These are phyloP conservation scores for Tubosaeta sp. DNA, from an alignment of 768 basidiomycete genomes.

Conservation along the genomic window DNA sequence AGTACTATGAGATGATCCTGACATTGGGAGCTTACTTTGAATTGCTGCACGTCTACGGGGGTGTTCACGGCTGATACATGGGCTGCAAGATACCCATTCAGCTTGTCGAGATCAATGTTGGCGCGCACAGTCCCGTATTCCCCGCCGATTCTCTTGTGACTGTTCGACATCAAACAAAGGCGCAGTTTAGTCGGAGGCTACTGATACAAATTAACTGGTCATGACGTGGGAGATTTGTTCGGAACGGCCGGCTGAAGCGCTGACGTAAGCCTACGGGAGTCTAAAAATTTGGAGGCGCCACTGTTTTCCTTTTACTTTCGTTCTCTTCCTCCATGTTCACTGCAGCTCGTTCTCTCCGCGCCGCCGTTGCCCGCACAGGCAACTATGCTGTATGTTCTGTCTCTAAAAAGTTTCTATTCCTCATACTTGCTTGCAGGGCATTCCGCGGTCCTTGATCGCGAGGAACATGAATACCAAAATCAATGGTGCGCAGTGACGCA, in stretches of 20 bases:
- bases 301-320: conserved; percentile 28
- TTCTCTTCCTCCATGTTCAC: conserved; percentile 65
- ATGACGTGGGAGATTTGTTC: conserved; percentile 8
- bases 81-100: conserved; percentile 62
- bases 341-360: conserved; percentile 60
- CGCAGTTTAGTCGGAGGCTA: conserved; percentile 2
- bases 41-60: conserved; percentile 84
- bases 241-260: conserved; percentile 9
- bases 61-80: conserved; percentile 51
- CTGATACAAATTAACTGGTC: background rate
- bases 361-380: conserved; percentile 55
- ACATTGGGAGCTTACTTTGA: conserved; percentile 57
- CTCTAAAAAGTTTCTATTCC: background rate
- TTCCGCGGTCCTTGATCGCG: conserved; percentile 71
- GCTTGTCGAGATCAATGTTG: conserved; percentile 55
- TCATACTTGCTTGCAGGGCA: conserved; percentile 38
- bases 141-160: conserved; percentile 55
- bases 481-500: conserved; percentile 48
- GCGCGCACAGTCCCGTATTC: conserved; percentile 75
- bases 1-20: background rate
- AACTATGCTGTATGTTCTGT: conserved; percentile 54
- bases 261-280: conserved; percentile 30
- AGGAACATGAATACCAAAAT: conserved; percentile 97
- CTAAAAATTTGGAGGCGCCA: conserved; percentile 45
- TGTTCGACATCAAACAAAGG: conserved; percentile 17